Evolutionary conservation across 2,329 filamentous ascomycete genomes (phyloP).

Genomic region (Sporothrix phasma): DNA sequence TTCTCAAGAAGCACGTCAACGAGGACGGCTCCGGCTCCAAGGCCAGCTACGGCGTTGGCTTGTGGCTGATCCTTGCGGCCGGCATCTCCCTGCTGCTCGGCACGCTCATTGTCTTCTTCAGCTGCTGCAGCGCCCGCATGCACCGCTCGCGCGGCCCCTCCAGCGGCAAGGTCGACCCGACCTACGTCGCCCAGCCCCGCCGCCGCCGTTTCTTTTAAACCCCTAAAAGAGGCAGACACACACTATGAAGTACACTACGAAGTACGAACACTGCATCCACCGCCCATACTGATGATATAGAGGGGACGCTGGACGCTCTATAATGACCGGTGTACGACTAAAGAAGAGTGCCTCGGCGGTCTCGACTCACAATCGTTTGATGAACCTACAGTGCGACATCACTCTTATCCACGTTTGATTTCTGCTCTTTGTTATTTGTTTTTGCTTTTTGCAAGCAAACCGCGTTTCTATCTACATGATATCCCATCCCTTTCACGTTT

Average conservation of each 20-base stretch:
- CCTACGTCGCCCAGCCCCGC: conserved; percentile 18
- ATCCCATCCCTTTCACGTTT: conserved; percentile 5
- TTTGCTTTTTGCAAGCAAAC: neutral
- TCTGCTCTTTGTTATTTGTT: neutral
- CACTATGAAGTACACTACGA: too few species aligned
- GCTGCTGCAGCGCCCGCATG: conserved; percentile 46
- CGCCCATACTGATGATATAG: too few species aligned
- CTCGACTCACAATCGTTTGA: neutral
- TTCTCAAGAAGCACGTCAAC: conserved; percentile 48
- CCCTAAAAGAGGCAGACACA: too few species aligned
- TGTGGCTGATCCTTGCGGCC: conserved; percentile 50
- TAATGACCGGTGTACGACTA: conserved; percentile 6
- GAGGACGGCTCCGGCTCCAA: conserved; percentile 21
- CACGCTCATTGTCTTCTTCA: conserved; percentile 48
- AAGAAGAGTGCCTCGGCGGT: neutral
- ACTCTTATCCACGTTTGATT: neutral
- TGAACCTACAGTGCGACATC: neutral
- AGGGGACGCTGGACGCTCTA: neutral
- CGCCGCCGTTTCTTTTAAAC: conserved; percentile 20
- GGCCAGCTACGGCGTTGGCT: conserved; percentile 41
- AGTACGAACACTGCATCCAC: too few species aligned
- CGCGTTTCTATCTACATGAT: neutral
- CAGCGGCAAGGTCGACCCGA: conserved; percentile 24
- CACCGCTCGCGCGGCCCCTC: conserved; percentile 25
- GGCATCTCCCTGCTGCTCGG: conserved; percentile 46